Percentiles rank a stretch among this genome's conserved stretches.
phyloP scores from a whole-genome alignment of 768 basidiomycete genomes.

The Serendipita sp. region DNA sequence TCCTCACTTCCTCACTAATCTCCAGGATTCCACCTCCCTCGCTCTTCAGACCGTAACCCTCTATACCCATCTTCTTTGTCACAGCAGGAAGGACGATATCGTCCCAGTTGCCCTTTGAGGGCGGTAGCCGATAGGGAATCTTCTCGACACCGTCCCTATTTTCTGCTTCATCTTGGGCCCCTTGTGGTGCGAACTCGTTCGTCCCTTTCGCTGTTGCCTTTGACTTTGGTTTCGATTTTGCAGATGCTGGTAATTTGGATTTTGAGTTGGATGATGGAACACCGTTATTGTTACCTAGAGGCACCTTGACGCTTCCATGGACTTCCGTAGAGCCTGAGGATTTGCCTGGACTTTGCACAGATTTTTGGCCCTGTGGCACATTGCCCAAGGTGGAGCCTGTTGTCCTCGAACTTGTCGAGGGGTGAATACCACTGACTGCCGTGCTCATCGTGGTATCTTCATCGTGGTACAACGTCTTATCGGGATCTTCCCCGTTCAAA shows the following conservation, averaged over 20 bases:
- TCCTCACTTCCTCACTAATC: constrained; percentile 1
- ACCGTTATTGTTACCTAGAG: constrained; percentile 32
- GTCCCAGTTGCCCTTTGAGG: constrained; percentile 59
- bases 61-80: constrained; percentile 64
- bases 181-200: background rate
- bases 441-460: constrained; percentile 1
- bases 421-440: background rate
- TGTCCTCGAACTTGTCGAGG: background rate
- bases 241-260: constrained; percentile 18
- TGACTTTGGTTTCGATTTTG: constrained; percentile 6
- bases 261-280: constrained; percentile 18
- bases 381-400: background rate
- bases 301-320: constrained; percentile 18
- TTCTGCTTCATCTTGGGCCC: background rate
- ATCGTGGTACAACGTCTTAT: background rate
- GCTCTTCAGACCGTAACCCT: constrained; percentile 22
- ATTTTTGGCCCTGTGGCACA: background rate
- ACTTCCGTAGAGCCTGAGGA: background rate
- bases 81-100: constrained; percentile 77
- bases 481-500: background rate
- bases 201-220: background rate
- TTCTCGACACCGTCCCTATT: background rate
- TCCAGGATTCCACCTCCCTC: background rate
- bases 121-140: constrained; percentile 2
- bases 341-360: background rate